Conservation (phyloP, 1,284 basidiomycete species). For the Ceratobasidium papillatum region DNA sequence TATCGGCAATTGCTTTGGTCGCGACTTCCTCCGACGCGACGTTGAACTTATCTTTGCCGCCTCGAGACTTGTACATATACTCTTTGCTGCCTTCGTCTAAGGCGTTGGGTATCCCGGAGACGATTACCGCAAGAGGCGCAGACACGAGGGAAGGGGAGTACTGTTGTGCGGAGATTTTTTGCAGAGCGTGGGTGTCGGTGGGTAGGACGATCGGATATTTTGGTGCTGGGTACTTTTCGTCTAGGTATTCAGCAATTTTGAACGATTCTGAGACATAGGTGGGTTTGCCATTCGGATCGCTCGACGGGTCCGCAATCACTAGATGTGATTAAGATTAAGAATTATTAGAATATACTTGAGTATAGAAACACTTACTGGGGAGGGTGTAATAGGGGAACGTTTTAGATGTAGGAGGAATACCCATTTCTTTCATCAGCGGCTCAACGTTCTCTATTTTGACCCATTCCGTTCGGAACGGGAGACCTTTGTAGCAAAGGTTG, state of each 20-base stretch:
- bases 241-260: conserved; percentile 42
- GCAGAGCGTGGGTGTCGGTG: conserved; percentile 16
- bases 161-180: conserved; percentile 24
- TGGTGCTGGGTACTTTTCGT: conserved; percentile 41
- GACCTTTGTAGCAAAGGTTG: conserved; percentile 46
- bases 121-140: background rate
- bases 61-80: conserved; percentile 6
- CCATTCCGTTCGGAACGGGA: conserved; percentile 46
- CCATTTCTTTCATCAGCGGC: conserved; percentile 41
- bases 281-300: conserved; percentile 25
- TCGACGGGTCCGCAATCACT: conserved; percentile 43
- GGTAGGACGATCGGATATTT: conserved; percentile 38
- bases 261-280: conserved; percentile 40
- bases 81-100: conserved; percentile 41
- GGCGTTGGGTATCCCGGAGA: conserved; percentile 4
- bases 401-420: conserved; percentile 53
- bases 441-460: conserved; percentile 45
- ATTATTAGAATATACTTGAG: background rate
- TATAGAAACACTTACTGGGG: background rate
- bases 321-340: background rate
- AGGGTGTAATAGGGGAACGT: conserved; percentile 24
- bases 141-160: conserved; percentile 8
- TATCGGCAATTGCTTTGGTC: background rate
- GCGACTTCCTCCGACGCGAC: background rate
- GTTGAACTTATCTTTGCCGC: conserved; percentile 1